A percentile compares a stretch with the other conserved stretches of the same genome.
Conservation (phyloP, 148 eudicot species). For the Rheum nobile region DNA sequence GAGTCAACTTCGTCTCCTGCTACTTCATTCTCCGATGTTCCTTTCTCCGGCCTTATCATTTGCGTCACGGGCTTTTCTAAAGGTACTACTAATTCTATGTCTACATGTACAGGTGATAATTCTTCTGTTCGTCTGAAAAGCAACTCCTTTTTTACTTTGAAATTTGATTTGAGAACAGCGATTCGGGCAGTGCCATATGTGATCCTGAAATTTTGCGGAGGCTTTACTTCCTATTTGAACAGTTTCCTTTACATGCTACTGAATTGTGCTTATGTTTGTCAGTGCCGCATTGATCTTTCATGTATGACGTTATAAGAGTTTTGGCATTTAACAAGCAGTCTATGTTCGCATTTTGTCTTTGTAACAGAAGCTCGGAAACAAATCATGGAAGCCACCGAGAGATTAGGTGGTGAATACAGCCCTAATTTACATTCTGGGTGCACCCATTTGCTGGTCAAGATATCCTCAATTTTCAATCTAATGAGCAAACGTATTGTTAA, state of each 20-base stretch:
- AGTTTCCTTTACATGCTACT: background rate
- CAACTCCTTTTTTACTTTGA: background rate
- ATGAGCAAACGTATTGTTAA: background rate
- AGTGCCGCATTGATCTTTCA: background rate
- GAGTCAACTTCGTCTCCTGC: background rate
- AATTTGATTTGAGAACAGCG: background rate
- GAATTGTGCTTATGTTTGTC: background rate
- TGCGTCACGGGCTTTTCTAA: slow-evolving; percentile 84
- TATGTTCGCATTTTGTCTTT: slow-evolving; percentile 7
- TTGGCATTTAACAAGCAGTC: background rate
- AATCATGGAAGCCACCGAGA: slow-evolving; percentile 67
- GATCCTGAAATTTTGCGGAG: background rate
- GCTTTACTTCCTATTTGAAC: background rate
- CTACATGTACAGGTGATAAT: background rate
- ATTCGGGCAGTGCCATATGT: background rate
- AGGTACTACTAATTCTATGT: slow-evolving; percentile 23
- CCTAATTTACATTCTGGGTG: slow-evolving; percentile 67
- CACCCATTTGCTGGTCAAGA: slow-evolving; percentile 88
- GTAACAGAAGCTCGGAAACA: slow-evolving; percentile 63
- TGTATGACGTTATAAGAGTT: background rate
- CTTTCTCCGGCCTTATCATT: slow-evolving; percentile 66
- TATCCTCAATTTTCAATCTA: slow-evolving; percentile 32
- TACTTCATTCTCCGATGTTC: slow-evolving; percentile 13
- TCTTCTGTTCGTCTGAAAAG: background rate
- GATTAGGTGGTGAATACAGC: slow-evolving; percentile 74